Conservation (phyloP, 306 rosid species). For the Abrus precatorius region DNA sequence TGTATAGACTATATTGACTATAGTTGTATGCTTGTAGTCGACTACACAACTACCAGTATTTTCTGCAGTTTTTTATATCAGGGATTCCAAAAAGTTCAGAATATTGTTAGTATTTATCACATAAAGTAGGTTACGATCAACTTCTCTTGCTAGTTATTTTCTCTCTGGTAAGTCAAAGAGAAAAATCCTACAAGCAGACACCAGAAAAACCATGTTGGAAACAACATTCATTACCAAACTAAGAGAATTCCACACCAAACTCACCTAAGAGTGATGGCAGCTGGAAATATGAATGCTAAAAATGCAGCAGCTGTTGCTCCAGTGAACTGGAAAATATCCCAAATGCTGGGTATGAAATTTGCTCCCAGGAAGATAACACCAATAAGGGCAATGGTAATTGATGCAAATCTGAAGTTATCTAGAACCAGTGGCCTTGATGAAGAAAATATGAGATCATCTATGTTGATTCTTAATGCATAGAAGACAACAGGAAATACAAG, state of each 20-base stretch:
- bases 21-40: background rate
- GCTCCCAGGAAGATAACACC: slow-evolving; percentile 57
- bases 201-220: background rate
- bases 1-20: slow-evolving; percentile 1
- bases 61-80: background rate
- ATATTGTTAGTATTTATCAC: background rate
- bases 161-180: background rate
- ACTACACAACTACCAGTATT: slow-evolving; percentile 11
- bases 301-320: slow-evolving; percentile 64
- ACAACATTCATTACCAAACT: slow-evolving; percentile 1
- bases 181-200: slow-evolving; percentile 12
- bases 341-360: slow-evolving; percentile 71
- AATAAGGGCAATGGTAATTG: slow-evolving; percentile 57
- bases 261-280: slow-evolving; percentile 55
- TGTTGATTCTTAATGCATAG: slow-evolving; percentile 74
- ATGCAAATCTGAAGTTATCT: slow-evolving; percentile 72
- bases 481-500: slow-evolving; percentile 91
- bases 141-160: slow-evolving; percentile 4
- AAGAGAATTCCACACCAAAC: slow-evolving; percentile 32
- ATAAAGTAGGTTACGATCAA: background rate
- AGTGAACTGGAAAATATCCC: slow-evolving; percentile 72
- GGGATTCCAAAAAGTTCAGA: background rate
- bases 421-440: slow-evolving; percentile 72
- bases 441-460: slow-evolving; percentile 82
- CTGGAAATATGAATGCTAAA: slow-evolving; percentile 65